Evolutionary conservation across 768 basidiomycete species (phyloP), one percentile per base, ranked within the genome.

Genomic region (Rhizopogon roseolus): DNA sequence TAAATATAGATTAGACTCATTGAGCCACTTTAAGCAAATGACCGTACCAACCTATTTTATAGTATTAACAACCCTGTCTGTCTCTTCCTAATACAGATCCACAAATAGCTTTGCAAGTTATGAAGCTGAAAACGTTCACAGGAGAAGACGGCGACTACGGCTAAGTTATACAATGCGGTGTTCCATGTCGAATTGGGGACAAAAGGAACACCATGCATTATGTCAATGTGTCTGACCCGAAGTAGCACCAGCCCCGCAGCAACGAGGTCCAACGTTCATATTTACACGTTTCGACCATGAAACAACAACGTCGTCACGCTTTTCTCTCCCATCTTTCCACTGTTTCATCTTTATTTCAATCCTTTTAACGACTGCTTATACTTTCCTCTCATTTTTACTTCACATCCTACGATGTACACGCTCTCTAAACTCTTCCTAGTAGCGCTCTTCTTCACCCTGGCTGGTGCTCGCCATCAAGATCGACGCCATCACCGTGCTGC

Each of bases 361-460:
- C 14, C 25, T 50, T 36, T 38, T 19, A 22, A 53, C 17, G 11
- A 29, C 11, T 37, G 14, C 28, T 49, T 17, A 7, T 19, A 32
- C 45, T 41, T 45, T 38, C 32, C 27, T 53, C 27, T 53, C 46
- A 4, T 45, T 50, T 50, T 22, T 37, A 9, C 45, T 4, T 53
- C 11, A 32, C 29, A 8, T 32, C 29, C 9, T 41, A 58, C 56
- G 49, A 74, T 73, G 72, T 57, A 65, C 68, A 17, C 55, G 54
- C 60, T 72, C 58, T 68, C 67, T 56, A 39, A 65, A n/a, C n/a
- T 64, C 41, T 61, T 74, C 42, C 54, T 76, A 25, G 61, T 64
- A 5, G 53, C 66, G 36, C 54, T 72, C 40, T 60, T 71, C 10
- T 58, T 76, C 57, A 69, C 74, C 58, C 68, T 71, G 63, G 76